A percentile compares a stretch with the other conserved stretches of the same genome.
Conservation (phyloP, 768 basidiomycete species). For the Suillus discolor region DNA sequence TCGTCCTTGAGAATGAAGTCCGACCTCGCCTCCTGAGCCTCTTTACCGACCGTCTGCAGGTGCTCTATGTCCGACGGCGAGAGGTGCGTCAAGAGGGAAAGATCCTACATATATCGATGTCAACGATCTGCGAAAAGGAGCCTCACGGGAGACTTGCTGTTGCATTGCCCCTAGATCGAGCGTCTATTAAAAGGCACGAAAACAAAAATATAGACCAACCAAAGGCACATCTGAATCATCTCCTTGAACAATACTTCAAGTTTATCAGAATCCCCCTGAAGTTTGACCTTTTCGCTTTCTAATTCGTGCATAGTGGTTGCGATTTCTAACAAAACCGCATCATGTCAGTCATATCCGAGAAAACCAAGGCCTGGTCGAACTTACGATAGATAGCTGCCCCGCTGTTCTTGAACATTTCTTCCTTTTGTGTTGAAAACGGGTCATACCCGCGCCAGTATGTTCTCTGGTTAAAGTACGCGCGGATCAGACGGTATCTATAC, state of each 20-base stretch:
- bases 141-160: constrained; percentile 52
- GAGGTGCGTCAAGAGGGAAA: constrained; percentile 87
- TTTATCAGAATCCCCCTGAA: constrained; percentile 52
- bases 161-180: constrained; percentile 82
- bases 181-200: background rate
- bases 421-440: constrained; percentile 82
- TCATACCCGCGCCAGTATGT: constrained; percentile 76
- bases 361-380: constrained; percentile 25
- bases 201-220: constrained; percentile 43
- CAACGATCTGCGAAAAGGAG: background rate
- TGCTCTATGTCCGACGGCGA: constrained; percentile 80
- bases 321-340: constrained; percentile 50
- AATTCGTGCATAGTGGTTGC: constrained; percentile 74
- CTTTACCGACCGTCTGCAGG: constrained; percentile 80
- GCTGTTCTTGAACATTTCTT: constrained; percentile 80
- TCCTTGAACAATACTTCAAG: constrained; percentile 71
- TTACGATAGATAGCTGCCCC: constrained; percentile 75
- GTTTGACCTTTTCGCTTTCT: constrained; percentile 45
- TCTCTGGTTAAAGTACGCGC: constrained; percentile 70
- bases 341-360: background rate
- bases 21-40: constrained; percentile 76
- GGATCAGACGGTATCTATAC: constrained; percentile 78
- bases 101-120: constrained; percentile 57
- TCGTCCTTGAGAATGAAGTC: constrained; percentile 87
- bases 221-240: constrained; percentile 90